Conservation (phyloP, 108 stramenopile species). For the Pseudonitzschia multistriata region DNA sequence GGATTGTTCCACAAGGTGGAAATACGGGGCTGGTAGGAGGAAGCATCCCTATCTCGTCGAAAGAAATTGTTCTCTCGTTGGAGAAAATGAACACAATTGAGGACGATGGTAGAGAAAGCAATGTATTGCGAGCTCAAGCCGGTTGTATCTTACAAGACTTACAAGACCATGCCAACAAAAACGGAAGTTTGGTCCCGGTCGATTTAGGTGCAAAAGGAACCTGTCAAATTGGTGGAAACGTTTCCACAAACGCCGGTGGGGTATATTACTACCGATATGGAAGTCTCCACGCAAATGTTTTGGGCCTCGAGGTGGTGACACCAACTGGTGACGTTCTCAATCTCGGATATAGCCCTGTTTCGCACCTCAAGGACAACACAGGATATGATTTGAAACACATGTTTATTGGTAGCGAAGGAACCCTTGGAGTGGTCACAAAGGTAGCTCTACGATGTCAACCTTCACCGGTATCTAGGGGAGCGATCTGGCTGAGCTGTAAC, state of each 20-base stretch:
- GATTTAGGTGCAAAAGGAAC: slow-evolving; percentile 96
- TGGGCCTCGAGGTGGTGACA: slow-evolving; percentile 93
- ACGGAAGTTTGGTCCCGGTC: slow-evolving; percentile 76
- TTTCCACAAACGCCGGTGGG: slow-evolving; percentile 96
- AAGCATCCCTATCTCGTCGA: slow-evolving; percentile 40
- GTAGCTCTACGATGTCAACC: slow-evolving; percentile 67
- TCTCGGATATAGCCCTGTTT: slow-evolving; percentile 34
- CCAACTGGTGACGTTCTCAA: slow-evolving; percentile 83
- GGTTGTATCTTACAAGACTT: slow-evolving; percentile 89
- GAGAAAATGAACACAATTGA: slow-evolving; percentile 70
- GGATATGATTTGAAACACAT: slow-evolving; percentile 94
- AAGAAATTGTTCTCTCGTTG: slow-evolving; percentile 81
- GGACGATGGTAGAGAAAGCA: slow-evolving; percentile 38
- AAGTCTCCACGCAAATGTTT: slow-evolving; percentile 85
- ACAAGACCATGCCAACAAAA: slow-evolving; percentile 59
- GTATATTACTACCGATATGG: slow-evolving; percentile 77
- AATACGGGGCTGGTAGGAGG: slow-evolving; percentile 97
- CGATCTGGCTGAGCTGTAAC: slow-evolving; percentile 77
- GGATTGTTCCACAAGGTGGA: slow-evolving; percentile 93
- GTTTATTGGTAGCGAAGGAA: slow-evolving; percentile 96
- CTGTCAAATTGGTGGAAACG: slow-evolving; percentile 96
- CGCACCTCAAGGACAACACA: slow-evolving; percentile 94
- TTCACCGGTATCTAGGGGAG: slow-evolving; percentile 67
- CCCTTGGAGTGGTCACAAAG: slow-evolving; percentile 88
- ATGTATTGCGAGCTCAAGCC: slow-evolving; percentile 87